Evolutionary conservation across 805 yeast genomes (phyloP), one percentile per base, ranked within the genome.

Genomic region (Kuraishia piskuri): DNA sequence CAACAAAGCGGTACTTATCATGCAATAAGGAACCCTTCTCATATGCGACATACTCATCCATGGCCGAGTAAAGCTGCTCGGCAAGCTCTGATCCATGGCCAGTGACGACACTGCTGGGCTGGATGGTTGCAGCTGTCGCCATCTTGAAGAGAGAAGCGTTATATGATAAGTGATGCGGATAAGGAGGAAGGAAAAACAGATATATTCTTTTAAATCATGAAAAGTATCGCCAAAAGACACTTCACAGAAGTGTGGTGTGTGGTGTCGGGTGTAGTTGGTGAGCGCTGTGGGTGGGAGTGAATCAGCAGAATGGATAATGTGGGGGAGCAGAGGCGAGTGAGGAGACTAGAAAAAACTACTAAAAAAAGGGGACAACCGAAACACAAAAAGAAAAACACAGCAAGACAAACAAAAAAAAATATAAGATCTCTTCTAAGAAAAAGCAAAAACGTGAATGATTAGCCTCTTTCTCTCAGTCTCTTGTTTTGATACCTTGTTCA

Each of bases 1-100:
- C 61, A 37, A 79, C 55, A 54, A 72, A 74, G 50, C 63, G 62
- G 67, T 82, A 82, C 48, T 71, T 67, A 57, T 68, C 62, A 21
- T 65, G 65, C 37, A 47, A 25, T 23, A 47, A 25, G 5, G 49
- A 47, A n/a, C 49, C 95, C 31, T 23, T 63, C 58, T 76, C 79
- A 59, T 75, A 77, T 36, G 67, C 65, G 3, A 62, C 58, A 59
- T 73, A 76, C 52, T 69, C 73, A 54, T 72, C 74, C 59, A 71
- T 63, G 17, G 67, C 58, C 2, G 66, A 55, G 24, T 47, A 47
- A n/a, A 22, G 31, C 21, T 47, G 31, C 48, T 8, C 24, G 3
- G 48, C 40, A 31, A 31, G 40, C 40, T 31, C 40, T 31, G 40
- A 31, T 4, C 40, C 40, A 31, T 31, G 40, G 40, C 40, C 40